Conservation (phyloP, 495 filamentous ascomycete species). For the Tuber magnatum region DNA sequence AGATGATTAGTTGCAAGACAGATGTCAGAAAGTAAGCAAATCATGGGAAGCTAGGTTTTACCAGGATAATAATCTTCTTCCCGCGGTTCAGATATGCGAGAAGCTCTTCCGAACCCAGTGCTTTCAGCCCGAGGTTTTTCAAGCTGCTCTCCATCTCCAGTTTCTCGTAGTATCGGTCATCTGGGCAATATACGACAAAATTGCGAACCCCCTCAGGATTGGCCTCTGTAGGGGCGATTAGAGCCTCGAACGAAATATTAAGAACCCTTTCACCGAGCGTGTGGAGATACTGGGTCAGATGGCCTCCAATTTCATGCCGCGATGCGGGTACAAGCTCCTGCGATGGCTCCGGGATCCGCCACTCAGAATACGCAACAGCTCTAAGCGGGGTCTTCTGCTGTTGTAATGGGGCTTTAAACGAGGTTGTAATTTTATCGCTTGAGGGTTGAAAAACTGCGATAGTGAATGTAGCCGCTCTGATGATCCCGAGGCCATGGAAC, state of each 20-base stretch:
- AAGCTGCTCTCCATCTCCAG: constrained; percentile 33
- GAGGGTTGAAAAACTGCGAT: constrained; percentile 38
- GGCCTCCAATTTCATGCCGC: neutral
- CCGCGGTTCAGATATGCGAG: constrained; percentile 13
- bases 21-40: neutral
- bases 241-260: neutral
- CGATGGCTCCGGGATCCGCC: constrained; percentile 20
- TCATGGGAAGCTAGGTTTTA: constrained; percentile 7
- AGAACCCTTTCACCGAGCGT: constrained; percentile 24
- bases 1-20: neutral
- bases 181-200: constrained; percentile 34
- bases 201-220: constrained; percentile 26
- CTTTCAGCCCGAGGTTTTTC: constrained; percentile 15
- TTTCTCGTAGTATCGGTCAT: constrained; percentile 27
- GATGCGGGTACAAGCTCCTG: neutral
- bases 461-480: constrained; percentile 35
- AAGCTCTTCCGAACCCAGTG: constrained; percentile 20
- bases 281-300: constrained; percentile 23
- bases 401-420: constrained; percentile 38
- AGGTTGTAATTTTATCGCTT: constrained; percentile 31
- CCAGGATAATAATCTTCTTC: constrained; percentile 21
- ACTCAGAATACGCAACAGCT: constrained; percentile 35
- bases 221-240: constrained; percentile 12
- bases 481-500: constrained; percentile 34
- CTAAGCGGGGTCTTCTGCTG: constrained; percentile 33